These are phyloP conservation scores for Metarhizium brunneum DNA, from an alignment of 2,329 filamentous ascomycete species.

Conservation along the genomic window DNA sequence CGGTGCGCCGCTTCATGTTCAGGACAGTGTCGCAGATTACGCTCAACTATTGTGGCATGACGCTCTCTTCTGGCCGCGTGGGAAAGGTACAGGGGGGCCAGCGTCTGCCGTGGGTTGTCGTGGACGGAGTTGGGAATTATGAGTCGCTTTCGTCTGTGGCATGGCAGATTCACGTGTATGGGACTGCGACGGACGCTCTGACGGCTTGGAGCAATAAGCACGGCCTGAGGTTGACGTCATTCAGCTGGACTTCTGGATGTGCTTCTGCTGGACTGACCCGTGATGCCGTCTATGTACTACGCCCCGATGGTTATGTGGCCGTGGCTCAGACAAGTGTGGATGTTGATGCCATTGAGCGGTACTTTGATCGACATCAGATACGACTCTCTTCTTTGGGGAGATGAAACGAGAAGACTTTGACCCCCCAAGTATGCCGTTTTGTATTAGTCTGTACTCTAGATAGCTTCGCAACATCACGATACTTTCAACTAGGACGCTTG, in stretches of 20 bases:
- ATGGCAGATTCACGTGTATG: slow-evolving; percentile 4
- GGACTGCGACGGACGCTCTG: background rate
- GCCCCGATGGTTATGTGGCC: slow-evolving; percentile 2
- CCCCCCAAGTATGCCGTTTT: too few relatives aligned
- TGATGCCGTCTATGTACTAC: background rate
- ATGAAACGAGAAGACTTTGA: background rate
- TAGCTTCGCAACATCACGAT: too few relatives aligned
- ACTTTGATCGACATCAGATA: background rate
- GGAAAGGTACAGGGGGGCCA: background rate
- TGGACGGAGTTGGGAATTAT: background rate
- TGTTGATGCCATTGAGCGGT: background rate
- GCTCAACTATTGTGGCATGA: background rate
- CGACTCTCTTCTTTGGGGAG: background rate
- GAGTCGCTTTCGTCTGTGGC: background rate
- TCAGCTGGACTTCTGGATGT: background rate
- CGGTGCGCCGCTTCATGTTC: background rate
- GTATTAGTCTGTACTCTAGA: too few relatives aligned
- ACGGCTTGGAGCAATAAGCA: background rate
- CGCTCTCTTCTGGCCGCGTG: background rate
- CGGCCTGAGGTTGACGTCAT: background rate
- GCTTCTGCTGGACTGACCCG: background rate
- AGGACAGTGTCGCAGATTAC: background rate
- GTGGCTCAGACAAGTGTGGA: background rate
- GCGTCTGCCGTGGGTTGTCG: background rate
- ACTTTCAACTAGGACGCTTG: too few relatives aligned